A percentile compares a stretch with the other conserved stretches of the same genome.
These are phyloP conservation scores for Nitzschia sp. DNA, from an alignment of 108 stramenopile genomes.

Conservation along the genomic window DNA sequence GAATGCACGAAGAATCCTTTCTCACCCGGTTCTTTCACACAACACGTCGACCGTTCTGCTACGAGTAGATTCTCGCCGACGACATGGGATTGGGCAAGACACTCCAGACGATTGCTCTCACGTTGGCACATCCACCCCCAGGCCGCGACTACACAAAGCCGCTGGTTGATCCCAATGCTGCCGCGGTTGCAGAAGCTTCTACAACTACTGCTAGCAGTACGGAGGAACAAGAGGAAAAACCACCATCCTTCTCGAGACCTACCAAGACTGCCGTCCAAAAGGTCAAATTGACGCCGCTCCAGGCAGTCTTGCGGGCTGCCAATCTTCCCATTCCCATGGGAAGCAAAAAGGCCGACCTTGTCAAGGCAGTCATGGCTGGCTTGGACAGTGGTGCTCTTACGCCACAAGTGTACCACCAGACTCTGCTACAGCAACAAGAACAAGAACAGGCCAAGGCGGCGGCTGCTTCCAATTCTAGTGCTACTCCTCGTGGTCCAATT, in stretches of 20 bases:
- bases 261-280: background rate
- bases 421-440: background rate
- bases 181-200: background rate
- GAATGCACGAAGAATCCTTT: no score
- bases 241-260: background rate
- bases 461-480: background rate
- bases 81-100: conserved; percentile 74
- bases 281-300: background rate
- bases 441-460: background rate
- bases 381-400: background rate
- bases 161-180: background rate
- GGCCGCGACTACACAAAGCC: background rate
- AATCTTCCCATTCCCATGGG: background rate
- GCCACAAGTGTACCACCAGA: background rate
- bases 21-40: no score
- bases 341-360: background rate
- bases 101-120: conserved; percentile 53
- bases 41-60: no score
- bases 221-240: background rate
- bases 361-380: background rate
- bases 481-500: background rate
- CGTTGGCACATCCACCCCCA: conserved; percentile 43
- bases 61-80: conserved; percentile 58
- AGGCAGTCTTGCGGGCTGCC: background rate
- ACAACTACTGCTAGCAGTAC: background rate